These are phyloP conservation scores for Sesbania bispinosa DNA, from an alignment of 306 rosid species.

Conservation along the genomic window DNA sequence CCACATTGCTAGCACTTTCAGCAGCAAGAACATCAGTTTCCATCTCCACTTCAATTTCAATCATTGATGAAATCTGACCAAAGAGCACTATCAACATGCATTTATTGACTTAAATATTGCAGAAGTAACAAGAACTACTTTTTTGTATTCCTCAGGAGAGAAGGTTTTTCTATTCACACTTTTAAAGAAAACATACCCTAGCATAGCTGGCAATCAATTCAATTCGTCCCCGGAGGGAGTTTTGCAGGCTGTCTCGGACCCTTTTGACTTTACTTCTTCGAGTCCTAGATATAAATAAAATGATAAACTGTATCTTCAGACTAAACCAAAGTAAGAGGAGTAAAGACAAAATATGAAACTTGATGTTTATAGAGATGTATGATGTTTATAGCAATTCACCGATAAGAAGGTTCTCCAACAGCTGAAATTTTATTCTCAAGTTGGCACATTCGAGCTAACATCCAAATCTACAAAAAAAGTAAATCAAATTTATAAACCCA, in stretches of 20 bases:
- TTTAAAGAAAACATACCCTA: constrained; percentile 50
- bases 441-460: constrained; percentile 98
- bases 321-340: constrained; percentile 4
- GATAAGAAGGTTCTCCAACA: constrained; percentile 88
- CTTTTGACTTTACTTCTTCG: constrained; percentile 75
- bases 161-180: neutral
- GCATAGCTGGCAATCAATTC: constrained; percentile 91
- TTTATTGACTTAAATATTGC: constrained; percentile 12
- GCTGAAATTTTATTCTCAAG: constrained; percentile 93
- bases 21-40: constrained; percentile 90
- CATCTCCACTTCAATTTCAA: constrained; percentile 96
- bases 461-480: constrained; percentile 68
- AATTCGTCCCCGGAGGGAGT: constrained; percentile 71
- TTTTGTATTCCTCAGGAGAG: neutral
- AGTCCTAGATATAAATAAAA: constrained; percentile 42
- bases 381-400: constrained; percentile 46
- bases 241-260: constrained; percentile 80
- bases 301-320: constrained; percentile 5
- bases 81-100: neutral
- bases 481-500: constrained; percentile 17
- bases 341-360: neutral
- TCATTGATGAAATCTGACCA: constrained; percentile 85
- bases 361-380: constrained; percentile 10
- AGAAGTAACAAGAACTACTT: neutral
- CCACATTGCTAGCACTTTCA: constrained; percentile 79